Conservation (phyloP, 2,329 filamentous ascomycete genomes). For the Tothia fuscella region DNA sequence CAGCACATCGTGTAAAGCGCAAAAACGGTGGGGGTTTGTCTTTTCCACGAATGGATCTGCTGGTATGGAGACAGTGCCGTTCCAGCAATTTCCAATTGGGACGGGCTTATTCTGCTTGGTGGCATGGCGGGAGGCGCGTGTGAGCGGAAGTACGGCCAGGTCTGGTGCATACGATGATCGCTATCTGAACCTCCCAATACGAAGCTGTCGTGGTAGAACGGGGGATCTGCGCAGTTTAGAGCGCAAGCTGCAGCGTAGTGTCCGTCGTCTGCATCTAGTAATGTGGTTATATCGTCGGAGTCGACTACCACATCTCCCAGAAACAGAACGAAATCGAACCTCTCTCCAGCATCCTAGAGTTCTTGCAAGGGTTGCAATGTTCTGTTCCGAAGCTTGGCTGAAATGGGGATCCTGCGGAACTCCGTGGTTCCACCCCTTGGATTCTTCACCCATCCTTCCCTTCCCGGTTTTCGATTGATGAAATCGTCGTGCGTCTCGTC, state of each 20-base stretch:
- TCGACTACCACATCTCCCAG: conserved; percentile 53
- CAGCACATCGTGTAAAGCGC: conserved; percentile 51
- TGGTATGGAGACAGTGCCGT: conserved; percentile 39
- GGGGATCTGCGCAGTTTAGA: conserved; percentile 44
- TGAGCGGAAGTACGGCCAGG: conserved; percentile 49
- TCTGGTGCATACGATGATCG: conserved; percentile 40
- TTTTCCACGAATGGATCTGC: conserved; percentile 17
- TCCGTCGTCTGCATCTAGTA: conserved; percentile 46
- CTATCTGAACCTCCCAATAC: conserved; percentile 41
- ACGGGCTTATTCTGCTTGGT: conserved; percentile 42
- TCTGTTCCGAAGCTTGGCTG: conserved; percentile 52
- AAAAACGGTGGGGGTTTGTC: conserved; percentile 41
- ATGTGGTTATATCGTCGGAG: conserved; percentile 42
- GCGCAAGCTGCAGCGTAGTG: conserved; percentile 51
- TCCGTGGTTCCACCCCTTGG: conserved; percentile 38
- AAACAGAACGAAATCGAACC: conserved; percentile 49
- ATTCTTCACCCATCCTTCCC: conserved; percentile 52
- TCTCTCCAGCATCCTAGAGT: conserved; percentile 37
- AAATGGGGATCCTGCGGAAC: conserved; percentile 55
- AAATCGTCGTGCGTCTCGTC: conserved; percentile 47
- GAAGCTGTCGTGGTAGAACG: conserved; percentile 50
- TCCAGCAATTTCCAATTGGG: conserved; percentile 56
- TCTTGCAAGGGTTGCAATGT: conserved; percentile 48
- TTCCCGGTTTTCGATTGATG: conserved; percentile 33
- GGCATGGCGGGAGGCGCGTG: conserved; percentile 37